Percentiles rank a stretch among this genome's conserved stretches.
These are phyloP conservation scores for Mycena rebaudengoi DNA, from an alignment of 768 basidiomycete genomes.

Conservation along the genomic window DNA sequence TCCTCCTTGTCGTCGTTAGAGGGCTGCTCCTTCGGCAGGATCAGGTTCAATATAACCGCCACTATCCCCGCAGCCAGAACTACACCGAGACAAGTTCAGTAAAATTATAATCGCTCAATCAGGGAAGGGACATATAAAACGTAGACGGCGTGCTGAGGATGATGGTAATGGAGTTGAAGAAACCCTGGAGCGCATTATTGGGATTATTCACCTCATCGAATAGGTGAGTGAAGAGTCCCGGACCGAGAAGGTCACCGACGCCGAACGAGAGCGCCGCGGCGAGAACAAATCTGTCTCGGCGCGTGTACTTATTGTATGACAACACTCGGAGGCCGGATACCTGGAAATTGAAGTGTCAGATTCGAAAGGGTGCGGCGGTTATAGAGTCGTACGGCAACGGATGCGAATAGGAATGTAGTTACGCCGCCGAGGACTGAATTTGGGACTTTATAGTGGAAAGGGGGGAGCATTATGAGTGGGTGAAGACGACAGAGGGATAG, in stretches of 20 bases:
- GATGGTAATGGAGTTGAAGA: slow-evolving; percentile 83
- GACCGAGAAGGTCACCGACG: no score
- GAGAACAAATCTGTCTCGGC: no score
- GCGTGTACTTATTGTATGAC: no score
- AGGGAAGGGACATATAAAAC: slow-evolving; percentile 31
- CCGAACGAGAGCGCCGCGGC: slow-evolving; percentile 69
- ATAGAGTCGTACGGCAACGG: no score
- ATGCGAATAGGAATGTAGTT: slow-evolving; percentile 86
- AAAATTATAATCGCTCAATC: neutral
- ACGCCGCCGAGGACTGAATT: slow-evolving; percentile 85
- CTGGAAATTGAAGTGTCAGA: no score
- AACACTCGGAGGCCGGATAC: no score
- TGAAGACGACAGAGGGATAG: slow-evolving; percentile 83
- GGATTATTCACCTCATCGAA: slow-evolving; percentile 68
- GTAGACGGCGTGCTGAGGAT: slow-evolving; percentile 83
- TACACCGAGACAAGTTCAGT: slow-evolving; percentile 33
- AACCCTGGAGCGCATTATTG: slow-evolving; percentile 65
- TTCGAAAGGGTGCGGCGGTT: no score
- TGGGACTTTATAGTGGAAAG: no score
- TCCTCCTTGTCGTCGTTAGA: no score
- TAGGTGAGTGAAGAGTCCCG: slow-evolving; percentile 77
- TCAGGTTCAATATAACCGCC: slow-evolving; percentile 63
- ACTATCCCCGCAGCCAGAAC: slow-evolving; percentile 67
- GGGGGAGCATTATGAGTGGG: slow-evolving; percentile 89
- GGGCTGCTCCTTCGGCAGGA: slow-evolving; percentile 63